Evolutionary conservation across 805 yeast species (phyloP).

Genomic region (Zygosaccharomyces bailii): DNA sequence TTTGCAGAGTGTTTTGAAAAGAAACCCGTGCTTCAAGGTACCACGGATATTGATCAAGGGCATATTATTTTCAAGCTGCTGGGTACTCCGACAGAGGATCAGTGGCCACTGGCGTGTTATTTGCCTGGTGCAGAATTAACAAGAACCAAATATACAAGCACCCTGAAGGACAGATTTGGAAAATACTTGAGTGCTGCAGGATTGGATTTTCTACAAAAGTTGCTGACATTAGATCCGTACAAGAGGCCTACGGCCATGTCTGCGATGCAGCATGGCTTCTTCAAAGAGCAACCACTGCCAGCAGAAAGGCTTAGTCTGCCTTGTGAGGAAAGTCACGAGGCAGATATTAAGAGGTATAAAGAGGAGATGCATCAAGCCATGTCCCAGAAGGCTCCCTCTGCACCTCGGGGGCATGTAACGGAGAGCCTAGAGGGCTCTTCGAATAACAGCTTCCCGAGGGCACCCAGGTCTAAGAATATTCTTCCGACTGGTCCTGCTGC

Average conservation of each 20-base stretch:
- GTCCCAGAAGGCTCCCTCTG: constrained; percentile 35
- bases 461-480: constrained; percentile 9
- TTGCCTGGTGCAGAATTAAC: constrained; percentile 51
- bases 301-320: constrained; percentile 53
- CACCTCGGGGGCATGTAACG: constrained; percentile 34
- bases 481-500: constrained; percentile 17
- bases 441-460: constrained; percentile 9
- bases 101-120: constrained; percentile 58
- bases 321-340: constrained; percentile 85
- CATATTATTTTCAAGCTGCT: constrained; percentile 72
- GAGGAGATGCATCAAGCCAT: constrained; percentile 38
- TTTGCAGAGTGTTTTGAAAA: constrained; percentile 84
- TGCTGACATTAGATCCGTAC: constrained; percentile 68
- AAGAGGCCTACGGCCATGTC: constrained; percentile 74
- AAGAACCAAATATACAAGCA: constrained; percentile 35
- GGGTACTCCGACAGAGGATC: constrained; percentile 67
- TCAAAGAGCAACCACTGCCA: constrained; percentile 65
- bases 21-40: constrained; percentile 82
- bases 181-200: constrained; percentile 41
- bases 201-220: constrained; percentile 52
- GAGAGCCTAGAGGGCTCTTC: constrained; percentile 11
- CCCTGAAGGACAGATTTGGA: constrained; percentile 49
- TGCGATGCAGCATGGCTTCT: constrained; percentile 70
- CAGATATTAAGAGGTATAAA: constrained; percentile 63
- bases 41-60: constrained; percentile 84